Base-by-base conservation (phyloP, 1,139 yeast species). In the Geotrichum bryndzae region DNA sequence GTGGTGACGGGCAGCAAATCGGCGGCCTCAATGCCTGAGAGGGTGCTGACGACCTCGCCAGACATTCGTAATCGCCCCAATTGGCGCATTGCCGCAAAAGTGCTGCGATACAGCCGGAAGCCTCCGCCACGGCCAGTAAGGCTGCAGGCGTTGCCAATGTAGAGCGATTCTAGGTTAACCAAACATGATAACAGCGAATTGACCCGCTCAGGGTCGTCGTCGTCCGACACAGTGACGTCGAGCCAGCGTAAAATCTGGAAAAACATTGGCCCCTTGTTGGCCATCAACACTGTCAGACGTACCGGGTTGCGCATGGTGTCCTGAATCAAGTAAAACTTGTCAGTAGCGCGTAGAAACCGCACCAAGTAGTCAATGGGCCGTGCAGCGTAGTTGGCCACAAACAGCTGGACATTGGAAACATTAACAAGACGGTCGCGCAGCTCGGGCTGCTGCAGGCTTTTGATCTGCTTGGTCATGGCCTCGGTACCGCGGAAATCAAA, bases 401-500 rank as follows among this genome's bases (percentile, higher is more conserved):
- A 56, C 15, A 56, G 29, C 51, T 56, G 59, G 27, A 56, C 55
- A 27, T 33, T 56, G 6, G 35, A 23, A n/a, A 56, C 55, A 25
- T 56, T 56, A 8, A 25, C 51, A 35, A 56, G 41, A 7, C 41
- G 5, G 11, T 18, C 13, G 25, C 59, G 50, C 3, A 50, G 41
- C n/a, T 41, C 33, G 2, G 22, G 27, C 3, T 41, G 38, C n/a
- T 41, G 51, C 27, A 56, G 55, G 41, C 51, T 25, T n/a, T 50
- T 54, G 25, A 56, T 56, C 55, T 51, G 25, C 31, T 38, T 51
- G 41, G 59, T 35, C 59, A 56, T 56, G 51, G 59, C 55, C 13
- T 51, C 54, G 18, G 59, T 56, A 13, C 59, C 59, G n/a, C 59
- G 46, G 41, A 56, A 41, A 51, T 56, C 59, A 38, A 56, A 56